Percentiles rank a stretch among this genome's conserved stretches.
Conservation (phyloP, 2,329 filamentous ascomycete species). For the Xylariaceae sp. region DNA sequence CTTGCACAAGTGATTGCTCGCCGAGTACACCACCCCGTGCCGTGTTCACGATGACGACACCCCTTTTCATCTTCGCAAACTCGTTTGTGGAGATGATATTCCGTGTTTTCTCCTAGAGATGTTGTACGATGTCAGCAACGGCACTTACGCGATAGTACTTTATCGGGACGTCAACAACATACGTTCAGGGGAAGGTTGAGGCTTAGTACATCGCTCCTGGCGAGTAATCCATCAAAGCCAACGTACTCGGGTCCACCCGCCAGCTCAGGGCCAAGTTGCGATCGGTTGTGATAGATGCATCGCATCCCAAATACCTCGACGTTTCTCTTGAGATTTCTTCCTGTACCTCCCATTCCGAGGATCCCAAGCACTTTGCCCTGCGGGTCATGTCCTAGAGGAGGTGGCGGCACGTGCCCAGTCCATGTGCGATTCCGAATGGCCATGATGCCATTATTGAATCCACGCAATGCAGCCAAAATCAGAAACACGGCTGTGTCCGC, state of each 20-base stretch:
- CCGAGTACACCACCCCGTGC: slow-evolving; percentile 81
- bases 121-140: too few relatives aligned
- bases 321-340: slow-evolving; percentile 65
- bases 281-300: slow-evolving; percentile 73
- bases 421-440: slow-evolving; percentile 66
- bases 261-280: slow-evolving; percentile 53
- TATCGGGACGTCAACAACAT: too few relatives aligned
- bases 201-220: slow-evolving; percentile 71
- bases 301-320: slow-evolving; percentile 78
- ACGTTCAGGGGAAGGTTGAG: slow-evolving; percentile 81
- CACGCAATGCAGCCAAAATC: slow-evolving; percentile 74
- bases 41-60: slow-evolving; percentile 77
- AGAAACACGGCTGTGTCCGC: slow-evolving; percentile 80
- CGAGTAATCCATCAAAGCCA: slow-evolving; percentile 69
- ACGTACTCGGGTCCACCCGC: slow-evolving; percentile 63
- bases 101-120: slow-evolving; percentile 56
- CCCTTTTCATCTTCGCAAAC: slow-evolving; percentile 74
- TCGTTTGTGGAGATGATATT: slow-evolving; percentile 72
- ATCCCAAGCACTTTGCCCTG: slow-evolving; percentile 77
- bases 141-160: too few relatives aligned
- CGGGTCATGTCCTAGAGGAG: slow-evolving; percentile 66
- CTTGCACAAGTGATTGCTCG: slow-evolving; percentile 73
- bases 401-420: slow-evolving; percentile 49
- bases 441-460: slow-evolving; percentile 65
- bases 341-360: slow-evolving; percentile 83